These are phyloP conservation scores for Cavenderia fasciculata DNA, from an alignment of 78 protist genomes.

Conservation along the genomic window DNA sequence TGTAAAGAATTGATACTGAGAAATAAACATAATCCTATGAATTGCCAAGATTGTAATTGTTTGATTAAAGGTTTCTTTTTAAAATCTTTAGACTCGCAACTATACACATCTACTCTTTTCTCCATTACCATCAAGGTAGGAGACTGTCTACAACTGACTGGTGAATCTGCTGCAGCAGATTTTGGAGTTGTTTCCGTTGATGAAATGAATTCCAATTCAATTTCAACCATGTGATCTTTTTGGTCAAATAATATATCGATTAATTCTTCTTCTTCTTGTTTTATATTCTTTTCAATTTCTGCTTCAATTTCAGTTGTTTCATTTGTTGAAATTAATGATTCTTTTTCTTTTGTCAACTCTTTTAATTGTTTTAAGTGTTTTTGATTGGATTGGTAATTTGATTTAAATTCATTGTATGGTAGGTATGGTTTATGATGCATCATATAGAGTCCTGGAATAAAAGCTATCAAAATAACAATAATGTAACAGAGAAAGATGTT, in stretches of 20 bases:
- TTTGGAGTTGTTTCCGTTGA: too few species aligned
- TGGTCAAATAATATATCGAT: not conserved
- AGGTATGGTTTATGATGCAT: slow-evolving; percentile 39
- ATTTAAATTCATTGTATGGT: slow-evolving; percentile 32
- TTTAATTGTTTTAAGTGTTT: too few species aligned
- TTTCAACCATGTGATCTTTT: not conserved
- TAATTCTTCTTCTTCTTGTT: not conserved
- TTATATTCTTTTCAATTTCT: not conserved
- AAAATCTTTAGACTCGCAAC: not conserved
- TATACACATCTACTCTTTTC: too few species aligned
- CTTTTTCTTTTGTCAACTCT: not conserved
- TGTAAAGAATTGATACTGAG: slow-evolving; percentile 55
- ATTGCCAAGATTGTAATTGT: slow-evolving; percentile 49
- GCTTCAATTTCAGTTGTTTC: not conserved
- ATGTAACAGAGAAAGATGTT: slow-evolving; percentile 20
- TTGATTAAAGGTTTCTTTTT: slow-evolving; percentile 5
- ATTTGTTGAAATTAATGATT: too few species aligned
- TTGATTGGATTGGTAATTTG: too few species aligned
- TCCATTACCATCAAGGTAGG: not conserved
- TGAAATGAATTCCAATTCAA: not conserved
- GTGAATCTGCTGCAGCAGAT: not conserved
- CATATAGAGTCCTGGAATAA: slow-evolving; percentile 30
- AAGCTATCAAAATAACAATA: not conserved
- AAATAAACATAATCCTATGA: slow-evolving; percentile 5
- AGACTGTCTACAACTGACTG: not conserved